A percentile compares a stretch with the other conserved stretches of the same genome.
phyloP scores from a whole-genome alignment of 2,329 filamentous ascomycete genomes.

The Claviceps purpurea region DNA sequence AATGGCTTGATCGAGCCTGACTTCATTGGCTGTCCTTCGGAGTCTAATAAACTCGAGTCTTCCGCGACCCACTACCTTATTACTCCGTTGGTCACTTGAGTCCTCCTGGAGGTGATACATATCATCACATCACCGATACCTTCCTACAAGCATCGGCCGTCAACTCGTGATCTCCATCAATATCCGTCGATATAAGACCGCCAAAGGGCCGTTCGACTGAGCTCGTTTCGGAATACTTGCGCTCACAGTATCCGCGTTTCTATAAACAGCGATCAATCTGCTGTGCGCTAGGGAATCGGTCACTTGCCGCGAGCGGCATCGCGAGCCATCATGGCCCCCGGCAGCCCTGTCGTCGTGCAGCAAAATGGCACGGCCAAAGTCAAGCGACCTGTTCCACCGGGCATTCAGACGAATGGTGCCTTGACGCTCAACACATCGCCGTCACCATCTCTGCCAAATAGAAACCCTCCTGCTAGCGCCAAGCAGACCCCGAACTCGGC shows the following conservation, averaged over 20 bases:
- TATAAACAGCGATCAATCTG: not conserved
- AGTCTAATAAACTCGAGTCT: slow-evolving; percentile 5
- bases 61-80: slow-evolving; percentile 7
- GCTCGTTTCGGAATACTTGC: slow-evolving; percentile 6
- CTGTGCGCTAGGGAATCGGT: slow-evolving; percentile 2
- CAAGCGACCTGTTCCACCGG: slow-evolving; percentile 53
- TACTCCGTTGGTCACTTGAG: not conserved
- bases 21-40: slow-evolving; percentile 1
- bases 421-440: slow-evolving; percentile 45
- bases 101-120: slow-evolving; percentile 7
- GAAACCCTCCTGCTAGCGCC: slow-evolving; percentile 35
- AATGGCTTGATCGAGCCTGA: slow-evolving; percentile 1
- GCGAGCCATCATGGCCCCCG: slow-evolving; percentile 37
- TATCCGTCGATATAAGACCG: not conserved
- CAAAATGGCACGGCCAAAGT: slow-evolving; percentile 41
- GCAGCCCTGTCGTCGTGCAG: slow-evolving; percentile 32
- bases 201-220: slow-evolving; percentile 1
- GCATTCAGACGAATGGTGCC: slow-evolving; percentile 52
- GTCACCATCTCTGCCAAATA: slow-evolving; percentile 42
- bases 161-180: not conserved
- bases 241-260: not conserved
- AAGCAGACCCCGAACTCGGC: slow-evolving; percentile 24
- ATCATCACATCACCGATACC: slow-evolving; percentile 3
- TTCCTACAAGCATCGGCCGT: not conserved
- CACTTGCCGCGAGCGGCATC: slow-evolving; percentile 4